Base-by-base conservation (phyloP, 1,284 basidiomycete genomes). In the Fomes fomentarius region DNA sequence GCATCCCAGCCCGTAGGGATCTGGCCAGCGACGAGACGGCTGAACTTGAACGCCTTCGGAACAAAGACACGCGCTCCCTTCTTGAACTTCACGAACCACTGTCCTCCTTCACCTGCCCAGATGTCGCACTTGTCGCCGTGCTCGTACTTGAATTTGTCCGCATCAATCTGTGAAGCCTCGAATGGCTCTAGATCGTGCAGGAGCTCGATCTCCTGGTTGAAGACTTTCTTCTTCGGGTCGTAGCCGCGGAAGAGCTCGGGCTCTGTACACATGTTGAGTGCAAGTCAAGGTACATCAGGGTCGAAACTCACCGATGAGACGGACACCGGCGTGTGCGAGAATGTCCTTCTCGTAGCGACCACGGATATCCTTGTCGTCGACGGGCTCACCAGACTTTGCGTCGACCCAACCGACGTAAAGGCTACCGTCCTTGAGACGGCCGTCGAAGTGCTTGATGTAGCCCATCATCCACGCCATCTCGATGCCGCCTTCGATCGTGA, bases 381-480 rank as follows among this genome's bases (percentile, higher is more conserved):
- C 90, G n/a, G 96, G 94, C 66, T 98, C 96, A 43, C 80, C 84
- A n/a, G 89, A 85, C 81, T 98, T 96, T 67, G 86, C 85, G 67
- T 98, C 96, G 50, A 98, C 94, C 96, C 96, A 99, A 43, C 96
- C 96, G 65, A 99, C 96, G 69, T 98, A 92, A 38, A 96, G 80
- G 40, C 89, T 84, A 40, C 93, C 94, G 66, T 92, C 87, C 76
- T 97, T 96, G 67, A 99, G 83, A 57, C 93, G 92, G 19, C 96
- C 97, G 65, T 99, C 93, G 71, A 98, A 95, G 79, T 98, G 94
- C 76, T 96, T 98, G 83, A 98, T 98, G 74, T 86, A 86, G 41
- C 97, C 96, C 93, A 97, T 98, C 76, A 98, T 91, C 95, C 96
- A 99, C 14, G 96, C 96, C 90, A 99, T 96, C 79, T 99, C 96